Conservation (phyloP, 768 basidiomycete genomes). For the Lyophyllum shimeji region DNA sequence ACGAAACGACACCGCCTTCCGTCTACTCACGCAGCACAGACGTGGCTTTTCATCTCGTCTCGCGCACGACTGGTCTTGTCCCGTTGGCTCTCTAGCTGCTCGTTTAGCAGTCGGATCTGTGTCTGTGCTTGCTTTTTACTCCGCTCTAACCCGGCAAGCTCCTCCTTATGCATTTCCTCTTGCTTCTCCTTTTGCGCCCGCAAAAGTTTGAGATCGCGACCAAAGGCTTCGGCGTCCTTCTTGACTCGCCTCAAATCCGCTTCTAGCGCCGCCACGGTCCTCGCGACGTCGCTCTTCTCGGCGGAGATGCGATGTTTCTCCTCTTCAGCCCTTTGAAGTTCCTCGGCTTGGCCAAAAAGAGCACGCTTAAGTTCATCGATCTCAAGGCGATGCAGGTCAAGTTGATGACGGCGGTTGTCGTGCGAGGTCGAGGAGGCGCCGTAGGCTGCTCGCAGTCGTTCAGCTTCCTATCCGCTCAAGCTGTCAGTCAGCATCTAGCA, state of each 20-base stretch:
- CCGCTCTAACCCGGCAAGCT: slow-evolving; percentile 55
- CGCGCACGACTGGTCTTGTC: slow-evolving; percentile 45
- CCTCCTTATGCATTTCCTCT: slow-evolving; percentile 55
- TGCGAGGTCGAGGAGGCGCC: slow-evolving; percentile 63
- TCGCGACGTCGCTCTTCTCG: slow-evolving; percentile 66
- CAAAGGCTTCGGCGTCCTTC: slow-evolving; percentile 75
- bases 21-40: slow-evolving; percentile 55
- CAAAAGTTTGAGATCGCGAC: slow-evolving; percentile 70
- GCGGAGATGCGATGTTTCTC: slow-evolving; percentile 61
- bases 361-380: slow-evolving; percentile 76
- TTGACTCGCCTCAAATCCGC: slow-evolving; percentile 74
- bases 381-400: slow-evolving; percentile 70
- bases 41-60: slow-evolving; percentile 53
- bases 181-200: slow-evolving; percentile 66
- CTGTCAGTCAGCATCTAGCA: background rate
- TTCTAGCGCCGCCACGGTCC: slow-evolving; percentile 67
- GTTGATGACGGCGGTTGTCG: slow-evolving; percentile 68
- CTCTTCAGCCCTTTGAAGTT: slow-evolving; percentile 61
- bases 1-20: background rate
- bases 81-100: slow-evolving; percentile 60
- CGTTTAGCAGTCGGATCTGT: slow-evolving; percentile 64
- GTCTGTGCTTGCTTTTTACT: slow-evolving; percentile 66
- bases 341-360: slow-evolving; percentile 56
- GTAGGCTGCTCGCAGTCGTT: slow-evolving; percentile 63
- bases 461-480: slow-evolving; percentile 44